Evolutionary conservation across 169 alveolate genomes (phyloP), one percentile per base, ranked within the genome.

Genomic region (Plasmodium gaboni): DNA sequence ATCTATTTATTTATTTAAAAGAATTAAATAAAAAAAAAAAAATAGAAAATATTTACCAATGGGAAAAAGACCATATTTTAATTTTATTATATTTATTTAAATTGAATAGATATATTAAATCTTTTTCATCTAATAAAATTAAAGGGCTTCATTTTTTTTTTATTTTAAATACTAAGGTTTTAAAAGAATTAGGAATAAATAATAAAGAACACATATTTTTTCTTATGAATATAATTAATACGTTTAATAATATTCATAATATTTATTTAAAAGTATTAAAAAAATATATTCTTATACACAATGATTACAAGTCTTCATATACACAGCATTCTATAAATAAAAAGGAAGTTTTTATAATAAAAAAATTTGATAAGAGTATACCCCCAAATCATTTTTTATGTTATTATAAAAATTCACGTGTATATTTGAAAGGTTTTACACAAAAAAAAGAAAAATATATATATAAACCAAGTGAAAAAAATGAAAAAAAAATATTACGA

Each of bases 121-220:
- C 70, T 8, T 83, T 83, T 44, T 68, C 32, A 19, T 19, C 17
- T 8, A 67, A 83, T 22, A 70, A 83, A 24, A 15, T 83, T 5
- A 57, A 68, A 15, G 91, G 91, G 6, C 32, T 83, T 51, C 91
- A 83, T 61, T 83, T 83, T 63, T 38, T 38, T 38, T 83, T 83
- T 72, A 83, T 61, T 3, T 48, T 83, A 12, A 63, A 26, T 42
- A 32, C 69, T n/a, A 55, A 46, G 9, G 28, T 63, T 2, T 72
- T 83, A 26, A 83, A 38, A 24, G 17, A 53, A 24, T 60, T 83
- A 24, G 91, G 91, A 13, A 53, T 83, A n/a, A 19, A 68, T 13
- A 83, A 51, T 19, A 22, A 83, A 53, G 85, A 55, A 5, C 85
- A 83, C 17, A 55, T 83, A 8, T 83, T 55, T 60, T 83, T 83